These are phyloP conservation scores for Phytophthora ramorum DNA, from an alignment of 352 stramenopile species.

Conservation along the genomic window DNA sequence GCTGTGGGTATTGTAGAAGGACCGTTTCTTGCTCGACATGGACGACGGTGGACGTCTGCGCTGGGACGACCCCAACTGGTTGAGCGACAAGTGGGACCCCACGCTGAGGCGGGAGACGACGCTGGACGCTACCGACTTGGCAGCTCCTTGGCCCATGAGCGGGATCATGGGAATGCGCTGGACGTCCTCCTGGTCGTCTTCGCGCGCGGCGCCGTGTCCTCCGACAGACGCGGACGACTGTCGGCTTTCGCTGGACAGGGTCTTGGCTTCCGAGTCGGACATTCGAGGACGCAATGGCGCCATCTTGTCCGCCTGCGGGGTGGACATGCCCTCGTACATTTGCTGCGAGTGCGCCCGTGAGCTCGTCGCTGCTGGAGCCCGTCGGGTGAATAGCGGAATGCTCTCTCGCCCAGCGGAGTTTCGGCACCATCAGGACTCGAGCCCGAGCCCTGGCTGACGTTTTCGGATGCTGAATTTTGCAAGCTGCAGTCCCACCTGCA, in stretches of 20 bases:
- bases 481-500: slow-evolving; percentile 16
- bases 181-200: slow-evolving; percentile 38
- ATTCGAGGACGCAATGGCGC: slow-evolving; percentile 23
- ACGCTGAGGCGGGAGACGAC: slow-evolving; percentile 30
- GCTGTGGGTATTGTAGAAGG: slow-evolving; percentile 49
- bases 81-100: slow-evolving; percentile 36
- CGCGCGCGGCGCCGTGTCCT: slow-evolving; percentile 35
- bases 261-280: slow-evolving; percentile 40
- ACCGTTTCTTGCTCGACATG: slow-evolving; percentile 59
- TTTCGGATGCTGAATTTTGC: slow-evolving; percentile 27
- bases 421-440: slow-evolving; percentile 27
- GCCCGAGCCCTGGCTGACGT: slow-evolving; percentile 22
- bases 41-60: slow-evolving; percentile 26
- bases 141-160: slow-evolving; percentile 32
- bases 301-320: slow-evolving; percentile 33
- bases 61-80: slow-evolving; percentile 24
- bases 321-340: slow-evolving; percentile 49
- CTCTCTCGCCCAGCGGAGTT: slow-evolving; percentile 14
- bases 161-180: slow-evolving; percentile 43
- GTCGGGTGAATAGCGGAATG: slow-evolving; percentile 21
- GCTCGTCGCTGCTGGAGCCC: not conserved
- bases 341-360: not conserved
- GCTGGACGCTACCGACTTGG: slow-evolving; percentile 31
- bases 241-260: slow-evolving; percentile 18
- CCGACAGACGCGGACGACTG: slow-evolving; percentile 21